A percentile compares a stretch with the other conserved stretches of the same genome.
Conservation (phyloP, 2,329 filamentous ascomycete genomes). For the Monosporascus sp. region DNA sequence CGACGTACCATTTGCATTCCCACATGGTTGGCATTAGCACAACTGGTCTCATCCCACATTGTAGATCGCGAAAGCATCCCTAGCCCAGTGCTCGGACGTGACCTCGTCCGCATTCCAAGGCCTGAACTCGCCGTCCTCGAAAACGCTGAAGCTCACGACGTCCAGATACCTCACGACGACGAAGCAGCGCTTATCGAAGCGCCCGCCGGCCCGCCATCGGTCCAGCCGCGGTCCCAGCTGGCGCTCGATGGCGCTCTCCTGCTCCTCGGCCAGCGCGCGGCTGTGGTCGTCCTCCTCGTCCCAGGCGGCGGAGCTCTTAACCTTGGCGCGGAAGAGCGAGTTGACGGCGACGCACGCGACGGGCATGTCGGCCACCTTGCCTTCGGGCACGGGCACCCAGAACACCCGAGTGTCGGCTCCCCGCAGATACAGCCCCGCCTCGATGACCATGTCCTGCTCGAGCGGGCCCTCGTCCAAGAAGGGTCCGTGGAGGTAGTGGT, state of each 20-base stretch:
- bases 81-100: neutral
- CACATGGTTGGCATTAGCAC: neutral
- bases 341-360: neutral
- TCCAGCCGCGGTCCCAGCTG: neutral
- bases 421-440: neutral
- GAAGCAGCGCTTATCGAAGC: neutral
- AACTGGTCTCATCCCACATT: neutral
- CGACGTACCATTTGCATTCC: no score
- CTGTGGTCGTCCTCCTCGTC: neutral
- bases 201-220: neutral
- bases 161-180: neutral
- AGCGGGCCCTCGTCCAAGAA: neutral
- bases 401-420: neutral
- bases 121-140: neutral
- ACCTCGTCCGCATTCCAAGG: neutral
- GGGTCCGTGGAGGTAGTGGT: neutral
- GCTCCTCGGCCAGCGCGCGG: neutral
- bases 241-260: neutral
- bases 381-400: neutral
- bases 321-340: neutral
- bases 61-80: neutral
- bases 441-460: neutral
- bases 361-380: neutral
- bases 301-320: neutral
- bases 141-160: neutral